Evolutionary conservation across 345 rosid genomes (phyloP).

Genomic region (Aegle marmelos): DNA sequence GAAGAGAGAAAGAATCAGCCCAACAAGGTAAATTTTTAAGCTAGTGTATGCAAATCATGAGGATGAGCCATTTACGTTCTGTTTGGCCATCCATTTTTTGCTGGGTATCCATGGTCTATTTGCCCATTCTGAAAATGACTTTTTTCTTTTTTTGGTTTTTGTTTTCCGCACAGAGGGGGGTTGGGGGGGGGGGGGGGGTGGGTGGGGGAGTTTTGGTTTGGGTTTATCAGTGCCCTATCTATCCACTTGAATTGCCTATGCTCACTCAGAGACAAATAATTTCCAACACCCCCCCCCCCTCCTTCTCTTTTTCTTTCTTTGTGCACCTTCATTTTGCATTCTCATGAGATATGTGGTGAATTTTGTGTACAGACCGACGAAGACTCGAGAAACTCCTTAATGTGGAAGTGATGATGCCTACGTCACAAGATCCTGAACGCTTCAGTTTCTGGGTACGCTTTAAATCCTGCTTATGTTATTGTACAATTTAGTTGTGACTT

Average conservation of each 20-base stretch:
- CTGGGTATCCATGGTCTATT: background rate
- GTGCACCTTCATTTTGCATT: constrained; percentile 4
- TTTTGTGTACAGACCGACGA: constrained; percentile 51
- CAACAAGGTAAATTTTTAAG: constrained; percentile 49
- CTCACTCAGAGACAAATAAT: background rate
- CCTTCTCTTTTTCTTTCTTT: background rate
- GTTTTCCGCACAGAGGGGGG: too few relatives aligned
- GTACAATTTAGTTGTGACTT: background rate
- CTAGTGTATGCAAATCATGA: background rate
- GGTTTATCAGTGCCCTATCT: too few relatives aligned
- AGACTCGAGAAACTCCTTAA: constrained; percentile 58
- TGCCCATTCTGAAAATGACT: background rate
- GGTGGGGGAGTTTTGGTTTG: too few relatives aligned
- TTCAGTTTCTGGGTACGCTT: constrained; percentile 90
- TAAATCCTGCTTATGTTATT: background rate
- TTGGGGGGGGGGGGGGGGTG: too few relatives aligned
- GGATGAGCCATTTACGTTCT: background rate
- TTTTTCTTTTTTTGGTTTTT: background rate
- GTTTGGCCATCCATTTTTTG: background rate
- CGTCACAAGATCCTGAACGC: constrained; percentile 70
- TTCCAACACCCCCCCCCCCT: too few relatives aligned
- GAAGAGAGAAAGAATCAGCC: constrained; percentile 62
- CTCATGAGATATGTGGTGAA: constrained; percentile 1
- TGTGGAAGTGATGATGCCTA: constrained; percentile 80
- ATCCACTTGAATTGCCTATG: background rate